A percentile compares a stretch with the other conserved stretches of the same genome.
Evolutionary conservation across 2,329 filamentous ascomycete species (phyloP).

Genomic region (Sporothrix luriei): DNA sequence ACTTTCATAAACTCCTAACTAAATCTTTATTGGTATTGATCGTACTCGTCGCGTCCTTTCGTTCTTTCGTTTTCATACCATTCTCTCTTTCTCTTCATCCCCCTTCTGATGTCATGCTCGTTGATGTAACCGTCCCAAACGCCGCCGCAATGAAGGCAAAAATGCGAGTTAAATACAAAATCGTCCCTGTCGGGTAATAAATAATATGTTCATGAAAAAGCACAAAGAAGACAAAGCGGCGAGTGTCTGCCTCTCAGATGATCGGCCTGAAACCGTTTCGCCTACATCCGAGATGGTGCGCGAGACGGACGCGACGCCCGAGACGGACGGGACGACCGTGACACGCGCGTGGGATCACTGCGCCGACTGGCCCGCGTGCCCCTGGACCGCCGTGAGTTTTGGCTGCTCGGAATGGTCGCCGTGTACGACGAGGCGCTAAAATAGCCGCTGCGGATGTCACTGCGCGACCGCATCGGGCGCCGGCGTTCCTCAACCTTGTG

Average conservation of each 20-base stretch:
- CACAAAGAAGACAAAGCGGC: conserved; percentile 13
- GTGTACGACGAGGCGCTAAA: conserved; percentile 58
- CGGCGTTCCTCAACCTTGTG: conserved; percentile 50
- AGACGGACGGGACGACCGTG: conserved; percentile 36
- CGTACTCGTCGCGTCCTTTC: conserved; percentile 14
- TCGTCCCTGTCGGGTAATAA: not conserved
- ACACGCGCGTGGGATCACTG: conserved; percentile 40
- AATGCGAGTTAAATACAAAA: conserved; percentile 24
- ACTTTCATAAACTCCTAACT: not conserved
- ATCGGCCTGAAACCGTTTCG: not conserved
- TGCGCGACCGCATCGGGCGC: conserved; percentile 48
- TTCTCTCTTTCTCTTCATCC: not conserved
- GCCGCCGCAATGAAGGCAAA: conserved; percentile 33
- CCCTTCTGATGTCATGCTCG: conserved; percentile 11
- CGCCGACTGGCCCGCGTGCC: conserved; percentile 37
- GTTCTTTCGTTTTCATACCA: conserved; percentile 7
- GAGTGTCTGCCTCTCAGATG: not conserved
- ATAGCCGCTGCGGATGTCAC: conserved; percentile 55
- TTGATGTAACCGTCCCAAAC: conserved; percentile 26
- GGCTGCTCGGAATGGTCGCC: conserved; percentile 48
- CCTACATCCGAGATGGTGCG: conserved; percentile 25
- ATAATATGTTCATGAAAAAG: conserved; percentile 22
- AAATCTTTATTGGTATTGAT: conserved; percentile 8
- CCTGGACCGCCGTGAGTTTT: conserved; percentile 37
- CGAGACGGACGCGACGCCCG: conserved; percentile 27